These are phyloP conservation scores for Peniophora sp. DNA, from an alignment of 1,284 basidiomycete genomes.

Conservation along the genomic window DNA sequence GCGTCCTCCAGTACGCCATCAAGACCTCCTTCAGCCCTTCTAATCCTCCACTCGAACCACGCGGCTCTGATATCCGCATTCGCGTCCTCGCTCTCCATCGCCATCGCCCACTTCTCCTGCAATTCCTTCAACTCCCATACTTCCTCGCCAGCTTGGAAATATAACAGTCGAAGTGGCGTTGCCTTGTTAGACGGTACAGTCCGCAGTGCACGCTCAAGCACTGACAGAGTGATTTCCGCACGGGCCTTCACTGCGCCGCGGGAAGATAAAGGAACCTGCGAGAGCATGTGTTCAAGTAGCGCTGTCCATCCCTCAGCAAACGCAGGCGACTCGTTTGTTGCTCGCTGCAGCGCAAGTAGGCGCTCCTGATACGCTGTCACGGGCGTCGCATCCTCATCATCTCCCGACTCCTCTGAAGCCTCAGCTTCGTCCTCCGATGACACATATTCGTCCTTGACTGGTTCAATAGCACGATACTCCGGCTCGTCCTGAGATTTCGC, in stretches of 20 bases:
- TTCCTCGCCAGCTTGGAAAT: constrained; percentile 63
- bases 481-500: not conserved
- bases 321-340: constrained; percentile 40
- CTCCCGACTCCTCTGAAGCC: constrained; percentile 13
- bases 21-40: constrained; percentile 34
- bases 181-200: constrained; percentile 39
- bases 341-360: constrained; percentile 50
- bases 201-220: constrained; percentile 57
- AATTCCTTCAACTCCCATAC: constrained; percentile 55
- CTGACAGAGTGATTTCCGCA: constrained; percentile 60
- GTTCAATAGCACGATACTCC: constrained; percentile 16
- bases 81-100: constrained; percentile 34
- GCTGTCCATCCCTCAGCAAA: constrained; percentile 57
- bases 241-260: constrained; percentile 60
- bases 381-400: constrained; percentile 23
- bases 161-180: constrained; percentile 46
- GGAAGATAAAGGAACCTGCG: constrained; percentile 46
- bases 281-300: constrained; percentile 53
- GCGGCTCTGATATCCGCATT: constrained; percentile 56
- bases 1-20: constrained; percentile 47
- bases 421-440: constrained; percentile 4
- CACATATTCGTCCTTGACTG: constrained; percentile 10
- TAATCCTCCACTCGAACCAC: constrained; percentile 70
- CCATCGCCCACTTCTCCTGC: constrained; percentile 63
- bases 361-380: constrained; percentile 51